phyloP scores from a whole-genome alignment of 306 rosid species.

The Quercus ilex region DNA sequence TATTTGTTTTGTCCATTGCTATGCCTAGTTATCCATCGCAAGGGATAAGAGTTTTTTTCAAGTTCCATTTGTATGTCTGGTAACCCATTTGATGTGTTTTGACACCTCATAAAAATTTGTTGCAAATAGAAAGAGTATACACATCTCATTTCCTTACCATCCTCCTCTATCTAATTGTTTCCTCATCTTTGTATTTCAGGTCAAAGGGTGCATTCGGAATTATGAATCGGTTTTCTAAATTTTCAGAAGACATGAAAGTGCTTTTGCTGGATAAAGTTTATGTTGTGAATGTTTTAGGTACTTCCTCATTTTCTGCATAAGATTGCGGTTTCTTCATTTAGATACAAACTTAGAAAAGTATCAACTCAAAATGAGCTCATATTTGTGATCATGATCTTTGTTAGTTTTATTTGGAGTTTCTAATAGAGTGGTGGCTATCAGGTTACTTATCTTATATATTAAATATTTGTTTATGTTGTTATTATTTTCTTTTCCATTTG shows the following conservation, averaged over 20 bases:
- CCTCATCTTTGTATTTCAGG: constrained; percentile 37
- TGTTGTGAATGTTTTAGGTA: constrained; percentile 79
- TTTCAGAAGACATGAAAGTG: constrained; percentile 60
- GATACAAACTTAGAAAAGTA: background rate
- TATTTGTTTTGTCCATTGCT: background rate
- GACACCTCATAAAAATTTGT: background rate
- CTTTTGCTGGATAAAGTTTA: constrained; percentile 77
- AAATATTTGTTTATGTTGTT: background rate
- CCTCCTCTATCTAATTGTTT: background rate
- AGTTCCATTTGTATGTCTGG: background rate
- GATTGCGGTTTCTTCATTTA: background rate
- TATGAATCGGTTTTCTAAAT: constrained; percentile 48
- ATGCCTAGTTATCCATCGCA: background rate
- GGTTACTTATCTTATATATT: background rate
- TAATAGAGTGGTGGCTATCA: background rate
- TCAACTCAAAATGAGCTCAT: background rate
- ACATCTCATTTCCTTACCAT: background rate
- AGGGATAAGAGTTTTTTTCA: background rate
- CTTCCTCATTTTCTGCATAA: constrained; percentile 12
- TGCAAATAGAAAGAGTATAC: background rate
- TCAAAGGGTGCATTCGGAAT: constrained; percentile 33
- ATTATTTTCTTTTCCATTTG: background rate
- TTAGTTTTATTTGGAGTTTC: background rate
- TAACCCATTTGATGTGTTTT: background rate
- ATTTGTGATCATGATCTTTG: background rate